Conservation (phyloP, 805 yeast genomes). For the Lipomyces kockii region DNA sequence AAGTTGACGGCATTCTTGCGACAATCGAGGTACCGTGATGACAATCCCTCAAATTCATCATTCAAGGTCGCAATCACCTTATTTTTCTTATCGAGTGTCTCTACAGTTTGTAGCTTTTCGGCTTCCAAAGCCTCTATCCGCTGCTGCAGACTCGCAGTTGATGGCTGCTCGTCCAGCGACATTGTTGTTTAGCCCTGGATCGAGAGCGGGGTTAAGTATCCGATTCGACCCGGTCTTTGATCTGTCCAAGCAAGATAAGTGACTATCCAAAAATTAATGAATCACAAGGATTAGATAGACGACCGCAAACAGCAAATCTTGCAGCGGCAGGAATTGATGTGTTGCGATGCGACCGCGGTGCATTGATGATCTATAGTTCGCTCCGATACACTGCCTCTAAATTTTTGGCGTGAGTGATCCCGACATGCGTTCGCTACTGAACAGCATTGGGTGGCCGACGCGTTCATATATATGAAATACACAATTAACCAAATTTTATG, state of each 20-base stretch:
- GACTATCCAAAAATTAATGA: not conserved
- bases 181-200: not conserved
- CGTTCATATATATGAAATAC: too few relatives aligned
- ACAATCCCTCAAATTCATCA: conserved; percentile 49
- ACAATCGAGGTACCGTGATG: conserved; percentile 46
- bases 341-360: not conserved
- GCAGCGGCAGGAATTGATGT: not conserved
- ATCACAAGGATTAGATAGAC: not conserved
- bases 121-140: conserved; percentile 34
- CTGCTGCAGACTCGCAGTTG: conserved; percentile 23
- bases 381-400: not conserved
- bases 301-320: not conserved
- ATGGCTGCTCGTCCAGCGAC: conserved; percentile 3
- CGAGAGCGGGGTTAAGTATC: too few relatives aligned
- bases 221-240: not conserved
- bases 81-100: conserved; percentile 42
- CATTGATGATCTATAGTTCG: not conserved
- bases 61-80: conserved; percentile 44
- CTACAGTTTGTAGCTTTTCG: conserved; percentile 42
- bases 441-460: too few relatives aligned
- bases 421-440: not conserved
- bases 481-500: too few relatives aligned
- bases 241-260: not conserved
- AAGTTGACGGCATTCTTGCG: conserved; percentile 51
- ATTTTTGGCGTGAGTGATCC: not conserved